phyloP scores from a whole-genome alignment of 768 basidiomycete genomes.

The Suillus bovinus region DNA sequence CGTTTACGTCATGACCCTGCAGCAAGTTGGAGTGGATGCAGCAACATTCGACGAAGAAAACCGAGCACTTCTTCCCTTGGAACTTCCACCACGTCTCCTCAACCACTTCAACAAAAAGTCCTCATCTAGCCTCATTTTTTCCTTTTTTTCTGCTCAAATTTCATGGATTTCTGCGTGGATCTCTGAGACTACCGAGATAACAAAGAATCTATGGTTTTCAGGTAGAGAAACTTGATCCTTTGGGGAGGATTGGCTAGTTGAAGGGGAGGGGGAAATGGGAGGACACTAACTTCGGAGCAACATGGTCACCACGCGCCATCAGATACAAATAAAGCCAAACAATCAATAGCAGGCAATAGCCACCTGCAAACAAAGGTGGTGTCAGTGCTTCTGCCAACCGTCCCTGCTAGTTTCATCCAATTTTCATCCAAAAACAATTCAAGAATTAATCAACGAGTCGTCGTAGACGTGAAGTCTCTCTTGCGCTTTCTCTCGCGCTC shows the following conservation, averaged over 20 bases:
- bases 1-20: conserved; percentile 18
- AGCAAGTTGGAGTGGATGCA: conserved; percentile 20
- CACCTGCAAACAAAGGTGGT: conserved; percentile 35
- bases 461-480: not conserved
- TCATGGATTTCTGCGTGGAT: not conserved
- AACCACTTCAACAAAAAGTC: conserved; percentile 13
- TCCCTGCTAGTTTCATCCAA: conserved; percentile 1
- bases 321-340: conserved; percentile 30
- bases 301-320: conserved; percentile 15
- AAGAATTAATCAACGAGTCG: not conserved
- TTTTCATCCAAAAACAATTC: not conserved
- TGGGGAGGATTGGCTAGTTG: conserved; percentile 18
- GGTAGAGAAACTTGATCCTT: not conserved
- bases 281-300: conserved; percentile 25
- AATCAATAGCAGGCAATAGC: conserved; percentile 29
- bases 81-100: conserved; percentile 32
- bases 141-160: conserved; percentile 9
- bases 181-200: conserved; percentile 5
- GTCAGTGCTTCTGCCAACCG: conserved; percentile 22
- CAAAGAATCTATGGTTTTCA: not conserved
- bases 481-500: not conserved
- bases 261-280: conserved; percentile 24
- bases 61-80: conserved; percentile 32
- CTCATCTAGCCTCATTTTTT: conserved; percentile 10
- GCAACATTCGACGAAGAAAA: conserved; percentile 24